Conservation (phyloP, 2,329 filamentous ascomycete genomes). For the Penicillium verrucosum region DNA sequence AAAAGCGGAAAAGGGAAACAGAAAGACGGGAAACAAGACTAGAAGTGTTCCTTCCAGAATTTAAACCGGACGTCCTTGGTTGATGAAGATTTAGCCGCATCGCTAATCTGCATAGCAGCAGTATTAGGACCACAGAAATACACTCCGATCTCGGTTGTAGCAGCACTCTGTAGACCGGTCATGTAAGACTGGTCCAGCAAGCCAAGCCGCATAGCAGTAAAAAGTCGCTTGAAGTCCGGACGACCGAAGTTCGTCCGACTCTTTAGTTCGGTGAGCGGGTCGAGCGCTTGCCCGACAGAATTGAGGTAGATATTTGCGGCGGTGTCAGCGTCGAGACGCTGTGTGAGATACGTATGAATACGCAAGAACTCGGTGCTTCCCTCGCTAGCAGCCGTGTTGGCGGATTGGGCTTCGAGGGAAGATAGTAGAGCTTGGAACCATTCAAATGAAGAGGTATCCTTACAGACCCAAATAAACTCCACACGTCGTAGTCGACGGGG, state of each 20-base stretch:
- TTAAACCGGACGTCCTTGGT: slow-evolving; percentile 82
- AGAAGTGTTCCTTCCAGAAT: slow-evolving; percentile 96
- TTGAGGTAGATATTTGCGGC: slow-evolving; percentile 97
- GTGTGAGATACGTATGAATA: slow-evolving; percentile 97
- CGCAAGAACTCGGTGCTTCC: slow-evolving; percentile 73
- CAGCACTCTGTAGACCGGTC: slow-evolving; percentile 70
- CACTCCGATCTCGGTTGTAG: slow-evolving; percentile 84
- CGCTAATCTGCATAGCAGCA: slow-evolving; percentile 77
- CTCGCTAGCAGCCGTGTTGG: slow-evolving; percentile 60
- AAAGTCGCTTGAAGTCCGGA: slow-evolving; percentile 79
- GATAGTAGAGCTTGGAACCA: slow-evolving; percentile 97
- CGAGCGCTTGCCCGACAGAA: slow-evolving; percentile 79
- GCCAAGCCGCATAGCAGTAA: slow-evolving; percentile 81
- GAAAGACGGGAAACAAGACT: slow-evolving; percentile 9
- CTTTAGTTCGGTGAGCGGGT: slow-evolving; percentile 88
- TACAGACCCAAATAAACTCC: slow-evolving; percentile 99
- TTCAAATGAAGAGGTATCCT: slow-evolving; percentile 91
- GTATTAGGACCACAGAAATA: slow-evolving; percentile 94
- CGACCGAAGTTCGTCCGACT: slow-evolving; percentile 91
- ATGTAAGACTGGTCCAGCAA: slow-evolving; percentile 84
- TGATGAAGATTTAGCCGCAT: slow-evolving; percentile 70
- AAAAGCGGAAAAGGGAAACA: neutral
- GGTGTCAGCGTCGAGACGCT: slow-evolving; percentile 86
- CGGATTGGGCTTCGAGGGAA: slow-evolving; percentile 83
- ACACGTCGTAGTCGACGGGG: slow-evolving; percentile 86